Base-by-base conservation (phyloP, 169 alveolate species). In the Cryptosporidium meleagridis region DNA sequence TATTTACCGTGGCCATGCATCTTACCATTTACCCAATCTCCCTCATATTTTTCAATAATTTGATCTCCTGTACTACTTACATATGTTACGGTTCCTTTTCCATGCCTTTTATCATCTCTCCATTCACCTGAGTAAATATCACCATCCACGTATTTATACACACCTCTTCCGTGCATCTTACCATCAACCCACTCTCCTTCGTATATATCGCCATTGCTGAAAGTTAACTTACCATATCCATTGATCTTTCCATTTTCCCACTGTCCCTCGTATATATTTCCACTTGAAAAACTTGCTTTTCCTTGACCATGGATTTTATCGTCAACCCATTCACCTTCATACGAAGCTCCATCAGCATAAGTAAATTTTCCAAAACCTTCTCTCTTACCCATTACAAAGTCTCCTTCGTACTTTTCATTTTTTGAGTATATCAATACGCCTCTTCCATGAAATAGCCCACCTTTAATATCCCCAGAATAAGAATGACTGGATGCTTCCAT, bases 171-270 rank as follows among this genome's bases (percentile, higher is more conserved):
- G 85, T 96, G 97, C 97, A 97, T 97, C 87, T 94, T 93, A n/a
- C 98, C 99, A 52, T 97, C 98, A 12, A 70, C 92, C 99, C 99
- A 98, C 59, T 97, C 98, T 12, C 99, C 99, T 70, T 97, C 98
- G 92, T 97, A 97, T 41, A 94, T 94, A 85, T 97, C 99, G 2
- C 98, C 99, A 91, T 98, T 97, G 52, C 93, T 91, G 86, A 95
- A 97, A 69, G 93, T 95, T 92, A 97, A 92, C 67, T 92, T 95
- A 45, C 99, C 99, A 87, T 91, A 93, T 3, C 99, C 99, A 85
- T 95, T 95, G 55, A 96, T 96, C 70, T 96, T 94, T 14, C 98
- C 98, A 75, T 96, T 95, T 58, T 97, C 98, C 98, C 99, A 97
- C 61, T 92, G 93, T 1, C 98, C 98, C 85, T 85, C 91, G 44